phyloP scores from a whole-genome alignment of 1,284 basidiomycete genomes.

The Malassezia arunalokei region DNA sequence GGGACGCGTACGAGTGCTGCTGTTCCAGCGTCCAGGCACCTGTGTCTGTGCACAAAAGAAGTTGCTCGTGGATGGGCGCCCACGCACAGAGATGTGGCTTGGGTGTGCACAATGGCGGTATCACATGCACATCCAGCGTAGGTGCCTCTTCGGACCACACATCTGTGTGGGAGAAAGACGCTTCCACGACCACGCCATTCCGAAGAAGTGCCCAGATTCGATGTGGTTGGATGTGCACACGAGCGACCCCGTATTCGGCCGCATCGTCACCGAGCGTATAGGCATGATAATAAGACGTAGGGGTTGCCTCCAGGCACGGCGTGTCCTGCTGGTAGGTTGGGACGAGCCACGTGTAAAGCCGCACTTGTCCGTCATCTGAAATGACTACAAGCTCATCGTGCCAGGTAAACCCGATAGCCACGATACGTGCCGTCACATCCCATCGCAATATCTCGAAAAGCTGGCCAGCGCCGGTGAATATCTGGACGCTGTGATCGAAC shows the following conservation, averaged over 20 bases:
- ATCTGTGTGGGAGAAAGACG: conserved; percentile 60
- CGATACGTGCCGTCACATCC: conserved; percentile 60
- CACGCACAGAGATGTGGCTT: conserved; percentile 15
- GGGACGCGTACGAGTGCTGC: not conserved
- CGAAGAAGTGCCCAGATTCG: conserved; percentile 77
- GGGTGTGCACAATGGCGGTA: conserved; percentile 9
- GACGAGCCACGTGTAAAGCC: conserved; percentile 64
- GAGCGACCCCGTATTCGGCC: conserved; percentile 65
- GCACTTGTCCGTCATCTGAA: conserved; percentile 81
- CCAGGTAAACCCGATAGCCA: conserved; percentile 68
- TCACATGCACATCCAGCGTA: conserved; percentile 16
- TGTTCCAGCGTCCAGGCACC: conserved; percentile 16
- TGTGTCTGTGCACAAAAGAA: conserved; percentile 18
- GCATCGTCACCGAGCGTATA: conserved; percentile 73
- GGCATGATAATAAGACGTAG: conserved; percentile 65
- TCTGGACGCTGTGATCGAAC: conserved; percentile 55
- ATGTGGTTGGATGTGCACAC: conserved; percentile 70
- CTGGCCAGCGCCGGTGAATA: conserved; percentile 50
- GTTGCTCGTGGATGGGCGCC: conserved; percentile 20
- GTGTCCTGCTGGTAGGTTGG: conserved; percentile 10
- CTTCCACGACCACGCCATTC: conserved; percentile 64
- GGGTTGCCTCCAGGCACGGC: conserved; percentile 21
- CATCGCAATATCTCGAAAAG: conserved; percentile 53
- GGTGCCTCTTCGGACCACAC: conserved; percentile 3
- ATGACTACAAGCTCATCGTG: conserved; percentile 71